Percentiles rank a stretch among this genome's conserved stretches.
phyloP scores from a whole-genome alignment of 495 filamentous ascomycete genomes.

The Podospora pseudopauciseta region DNA sequence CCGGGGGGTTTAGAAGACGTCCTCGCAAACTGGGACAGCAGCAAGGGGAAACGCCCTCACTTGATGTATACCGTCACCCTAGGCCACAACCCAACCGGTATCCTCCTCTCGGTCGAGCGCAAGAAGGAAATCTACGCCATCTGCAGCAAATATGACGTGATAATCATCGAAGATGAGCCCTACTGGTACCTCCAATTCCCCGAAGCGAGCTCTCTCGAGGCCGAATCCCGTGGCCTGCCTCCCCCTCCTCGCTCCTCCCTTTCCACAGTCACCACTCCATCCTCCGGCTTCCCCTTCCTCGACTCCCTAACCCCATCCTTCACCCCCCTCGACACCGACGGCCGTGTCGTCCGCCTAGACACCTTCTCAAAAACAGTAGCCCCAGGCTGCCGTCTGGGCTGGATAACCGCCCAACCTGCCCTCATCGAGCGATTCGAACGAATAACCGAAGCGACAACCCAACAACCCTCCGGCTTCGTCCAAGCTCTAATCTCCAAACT shows the following conservation, averaged over 20 bases:
- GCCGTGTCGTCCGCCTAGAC: constrained; percentile 79
- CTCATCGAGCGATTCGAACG: constrained; percentile 67
- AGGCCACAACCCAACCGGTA: constrained; percentile 88
- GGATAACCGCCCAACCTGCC: constrained; percentile 75
- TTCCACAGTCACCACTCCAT: constrained; percentile 28
- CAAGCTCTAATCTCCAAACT: constrained; percentile 76
- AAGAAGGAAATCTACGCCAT: constrained; percentile 74
- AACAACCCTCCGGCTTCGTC: constrained; percentile 84
- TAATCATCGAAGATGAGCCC: constrained; percentile 92
- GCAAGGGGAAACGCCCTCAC: constrained; percentile 70
- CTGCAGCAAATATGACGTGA: constrained; percentile 79
- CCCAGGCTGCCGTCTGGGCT: constrained; percentile 76
- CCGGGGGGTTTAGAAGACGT: constrained; percentile 72
- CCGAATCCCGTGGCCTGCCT: constrained; percentile 39
- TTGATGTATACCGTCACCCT: constrained; percentile 89
- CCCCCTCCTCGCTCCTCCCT: constrained; percentile 6
- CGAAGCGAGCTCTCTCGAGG: constrained; percentile 53
- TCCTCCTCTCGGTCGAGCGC: constrained; percentile 64
- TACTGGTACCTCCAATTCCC: constrained; percentile 96
- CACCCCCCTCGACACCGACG: constrained; percentile 69
- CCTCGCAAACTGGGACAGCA: constrained; percentile 73
- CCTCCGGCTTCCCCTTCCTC: constrained; percentile 72
- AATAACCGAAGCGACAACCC: constrained; percentile 68
- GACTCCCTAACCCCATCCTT: constrained; percentile 80
- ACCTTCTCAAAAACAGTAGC: constrained; percentile 83